Percentiles rank a stretch among this genome's conserved stretches.
Conservation (phyloP, 2,329 filamentous ascomycete species). For the Xylariaceae sp. region DNA sequence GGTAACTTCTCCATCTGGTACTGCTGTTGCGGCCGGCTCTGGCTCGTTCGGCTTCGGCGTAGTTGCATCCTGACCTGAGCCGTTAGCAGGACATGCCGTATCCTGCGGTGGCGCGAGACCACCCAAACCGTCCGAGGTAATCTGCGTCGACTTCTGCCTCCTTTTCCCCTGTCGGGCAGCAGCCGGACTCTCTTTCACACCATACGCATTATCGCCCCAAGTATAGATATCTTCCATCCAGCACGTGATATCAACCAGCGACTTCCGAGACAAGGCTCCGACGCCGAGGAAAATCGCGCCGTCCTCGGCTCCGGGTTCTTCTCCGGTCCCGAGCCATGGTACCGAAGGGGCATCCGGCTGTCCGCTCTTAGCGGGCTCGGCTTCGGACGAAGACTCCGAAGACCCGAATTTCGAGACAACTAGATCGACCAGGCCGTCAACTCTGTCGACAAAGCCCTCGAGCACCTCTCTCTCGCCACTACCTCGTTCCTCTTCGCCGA, state of each 20-base stretch:
- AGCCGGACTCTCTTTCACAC: slow-evolving; percentile 71
- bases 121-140: slow-evolving; percentile 6
- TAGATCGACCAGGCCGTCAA: slow-evolving; percentile 81
- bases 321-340: slow-evolving; percentile 72
- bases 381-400: slow-evolving; percentile 28
- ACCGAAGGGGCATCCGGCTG: slow-evolving; percentile 25
- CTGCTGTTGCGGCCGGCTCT: slow-evolving; percentile 1
- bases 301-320: slow-evolving; percentile 64
- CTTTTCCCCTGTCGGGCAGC: slow-evolving; percentile 53
- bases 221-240: slow-evolving; percentile 89
- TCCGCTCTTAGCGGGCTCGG: slow-evolving; percentile 30
- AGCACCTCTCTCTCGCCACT: slow-evolving; percentile 91
- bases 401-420: slow-evolving; percentile 79
- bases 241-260: slow-evolving; percentile 65
- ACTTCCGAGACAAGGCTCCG: slow-evolving; percentile 65
- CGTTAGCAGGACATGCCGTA: slow-evolving; percentile 9
- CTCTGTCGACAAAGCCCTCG: slow-evolving; percentile 75
- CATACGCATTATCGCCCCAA: slow-evolving; percentile 80
- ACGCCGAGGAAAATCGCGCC: slow-evolving; percentile 82
- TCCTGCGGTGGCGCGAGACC: slow-evolving; percentile 3
- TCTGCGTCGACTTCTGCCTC: slow-evolving; percentile 28
- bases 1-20: slow-evolving; percentile 14
- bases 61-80: slow-evolving; percentile 7
- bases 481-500: slow-evolving; percentile 91
- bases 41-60: slow-evolving; percentile 6